These are phyloP conservation scores for Tilletia setariae DNA, from an alignment of 1,284 basidiomycete genomes.

Conservation along the genomic window DNA sequence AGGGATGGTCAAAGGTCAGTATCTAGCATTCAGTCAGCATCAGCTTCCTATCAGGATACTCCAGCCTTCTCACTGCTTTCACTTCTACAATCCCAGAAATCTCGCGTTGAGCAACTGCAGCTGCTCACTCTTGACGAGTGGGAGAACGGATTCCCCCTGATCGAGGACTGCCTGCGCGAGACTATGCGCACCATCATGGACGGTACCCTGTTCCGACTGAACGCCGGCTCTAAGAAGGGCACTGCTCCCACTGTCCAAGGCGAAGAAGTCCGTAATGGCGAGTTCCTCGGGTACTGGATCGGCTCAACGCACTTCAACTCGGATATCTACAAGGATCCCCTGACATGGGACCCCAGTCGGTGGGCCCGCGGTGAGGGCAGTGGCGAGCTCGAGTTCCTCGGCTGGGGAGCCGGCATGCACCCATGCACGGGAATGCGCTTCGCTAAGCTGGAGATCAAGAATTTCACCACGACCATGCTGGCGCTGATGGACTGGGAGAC, in stretches of 20 bases:
- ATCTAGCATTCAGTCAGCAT: slow-evolving; percentile 18
- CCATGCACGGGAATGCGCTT: slow-evolving; percentile 21
- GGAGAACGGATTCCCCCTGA: slow-evolving; percentile 27
- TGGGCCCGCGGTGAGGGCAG: slow-evolving; percentile 30
- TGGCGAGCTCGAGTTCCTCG: slow-evolving; percentile 31
- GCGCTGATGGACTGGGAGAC: slow-evolving; percentile 22
- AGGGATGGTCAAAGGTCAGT: slow-evolving; percentile 22
- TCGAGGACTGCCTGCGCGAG: slow-evolving; percentile 29
- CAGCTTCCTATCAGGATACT: too few species aligned
- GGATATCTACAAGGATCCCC: slow-evolving; percentile 30
- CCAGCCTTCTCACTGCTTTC: slow-evolving; percentile 22
- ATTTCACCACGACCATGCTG: slow-evolving; percentile 26
- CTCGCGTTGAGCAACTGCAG: slow-evolving; percentile 5
- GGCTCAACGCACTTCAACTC: slow-evolving; percentile 28
- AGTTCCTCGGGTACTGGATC: slow-evolving; percentile 34
- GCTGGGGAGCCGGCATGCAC: slow-evolving; percentile 36
- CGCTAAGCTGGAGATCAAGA: slow-evolving; percentile 26
- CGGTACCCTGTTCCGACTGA: slow-evolving; percentile 31
- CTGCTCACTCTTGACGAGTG: slow-evolving; percentile 22
- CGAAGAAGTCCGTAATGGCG: slow-evolving; percentile 24
- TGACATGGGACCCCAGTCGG: slow-evolving; percentile 31
- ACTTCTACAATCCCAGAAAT: slow-evolving; percentile 2
- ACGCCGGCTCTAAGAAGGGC: slow-evolving; percentile 21
- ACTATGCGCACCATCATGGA: slow-evolving; percentile 33
- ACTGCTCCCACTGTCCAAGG: slow-evolving; percentile 18